Evolutionary conservation across 2,329 filamentous ascomycete genomes (phyloP), one percentile per base, ranked within the genome.

Genomic region (Ophiostoma triangulosporum): DNA sequence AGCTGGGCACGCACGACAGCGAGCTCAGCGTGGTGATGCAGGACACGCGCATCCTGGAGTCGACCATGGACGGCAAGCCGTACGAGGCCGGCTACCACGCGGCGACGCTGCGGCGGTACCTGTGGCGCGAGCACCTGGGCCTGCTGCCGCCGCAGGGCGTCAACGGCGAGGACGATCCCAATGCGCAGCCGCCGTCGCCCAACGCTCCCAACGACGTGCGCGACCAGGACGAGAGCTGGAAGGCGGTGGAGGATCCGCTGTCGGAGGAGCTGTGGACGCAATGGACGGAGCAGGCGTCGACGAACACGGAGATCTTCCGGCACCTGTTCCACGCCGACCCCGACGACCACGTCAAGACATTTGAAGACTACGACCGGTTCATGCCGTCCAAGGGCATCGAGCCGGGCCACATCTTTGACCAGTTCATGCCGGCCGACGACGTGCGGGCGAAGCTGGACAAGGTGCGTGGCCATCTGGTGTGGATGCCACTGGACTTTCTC

Each of bases 401-500:
- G 66, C 71, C 88, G 3, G 91, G 93, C 0, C 93, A 97, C 68
- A 75, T 97, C 56, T 95, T 86, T 62, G 88, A 94, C 65, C 79
- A 79, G 55, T 88, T 84, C 67, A 76, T 85, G 65, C 84, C 86
- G 0, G 77, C 81, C 0, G 73, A 82, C 24, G 83, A 94, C 53
- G 81, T 93, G 6, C 77, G 86, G 15, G 66, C 75, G 59, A 88
- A 91, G 66, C 71, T 97, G 50, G 82, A 88, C 61, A 75, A 84
- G 63, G 80, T 97, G 60, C 83, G 81, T 69, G 91, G 91, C 0
- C 91, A 97, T 70, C 67, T 97, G 38, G 91, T 97, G 6, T 94
- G 88, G 87, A 91, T 95, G 83, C 89, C 89, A n/a, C 67, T 97
- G 62, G 80, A 89, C 46, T 97, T 95, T 65, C 68, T 97, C 64